A percentile compares a stretch with the other conserved stretches of the same genome.
Evolutionary conservation across 257 asterid genomes (phyloP).

Genomic region (Primulina huaijiensis): DNA sequence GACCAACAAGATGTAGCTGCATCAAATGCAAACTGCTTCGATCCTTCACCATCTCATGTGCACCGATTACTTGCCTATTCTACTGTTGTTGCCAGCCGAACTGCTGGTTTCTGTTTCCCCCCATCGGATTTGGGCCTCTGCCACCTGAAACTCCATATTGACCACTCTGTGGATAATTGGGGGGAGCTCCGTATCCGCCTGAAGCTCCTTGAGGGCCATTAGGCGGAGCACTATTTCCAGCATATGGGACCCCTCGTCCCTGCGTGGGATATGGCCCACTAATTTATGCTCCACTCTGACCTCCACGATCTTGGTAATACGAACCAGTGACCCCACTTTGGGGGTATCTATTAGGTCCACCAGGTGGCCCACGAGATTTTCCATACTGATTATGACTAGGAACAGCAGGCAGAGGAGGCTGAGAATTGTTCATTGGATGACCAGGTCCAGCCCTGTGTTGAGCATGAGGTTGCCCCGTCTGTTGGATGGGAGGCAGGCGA

Average conservation of each 20-base stretch:
- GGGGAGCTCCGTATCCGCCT: conserved; percentile 65
- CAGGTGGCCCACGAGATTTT: conserved; percentile 76
- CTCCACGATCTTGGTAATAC: conserved; percentile 79
- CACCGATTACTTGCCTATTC: neutral
- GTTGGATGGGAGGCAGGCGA: conserved; percentile 86
- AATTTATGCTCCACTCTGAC: conserved; percentile 56
- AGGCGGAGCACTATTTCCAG: conserved; percentile 50
- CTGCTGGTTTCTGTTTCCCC: conserved; percentile 80
- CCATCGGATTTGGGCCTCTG: conserved; percentile 51
- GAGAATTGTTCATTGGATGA: conserved; percentile 58
- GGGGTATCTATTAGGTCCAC: conserved; percentile 70
- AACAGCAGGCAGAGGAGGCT: conserved; percentile 50
- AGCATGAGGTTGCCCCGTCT: conserved; percentile 57
- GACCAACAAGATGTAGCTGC: too few species aligned
- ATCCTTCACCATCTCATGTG: neutral
- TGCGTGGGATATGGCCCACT: conserved; percentile 65
- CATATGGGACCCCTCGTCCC: conserved; percentile 67
- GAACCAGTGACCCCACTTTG: conserved; percentile 60
- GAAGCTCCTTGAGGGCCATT: conserved; percentile 60
- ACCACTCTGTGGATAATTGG: conserved; percentile 61
- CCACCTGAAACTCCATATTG: conserved; percentile 76
- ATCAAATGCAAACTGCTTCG: neutral
- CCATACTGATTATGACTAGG: conserved; percentile 70
- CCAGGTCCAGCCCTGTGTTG: conserved; percentile 64
- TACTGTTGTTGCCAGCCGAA: conserved; percentile 82